Percentiles rank a stretch among this genome's conserved stretches.
Evolutionary conservation across 345 rosid genomes (phyloP).

Genomic region (Syzygium aromaticum): DNA sequence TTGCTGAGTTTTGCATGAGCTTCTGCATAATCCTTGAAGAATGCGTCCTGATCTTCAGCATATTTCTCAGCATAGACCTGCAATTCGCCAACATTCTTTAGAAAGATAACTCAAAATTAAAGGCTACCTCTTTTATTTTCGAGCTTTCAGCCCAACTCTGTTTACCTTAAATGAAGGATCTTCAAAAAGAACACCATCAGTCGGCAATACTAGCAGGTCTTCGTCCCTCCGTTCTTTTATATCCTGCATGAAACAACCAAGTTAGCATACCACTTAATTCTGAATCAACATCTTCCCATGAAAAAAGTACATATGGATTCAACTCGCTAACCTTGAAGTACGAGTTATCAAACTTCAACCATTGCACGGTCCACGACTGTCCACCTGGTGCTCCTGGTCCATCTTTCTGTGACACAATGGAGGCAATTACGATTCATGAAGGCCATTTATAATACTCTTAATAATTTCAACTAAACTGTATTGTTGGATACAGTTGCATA

Average conservation of each 20-base stretch:
- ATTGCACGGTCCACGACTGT: conserved; percentile 91
- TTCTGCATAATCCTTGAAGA: conserved; percentile 91
- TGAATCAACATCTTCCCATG: background rate
- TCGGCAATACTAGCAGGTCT: conserved; percentile 81
- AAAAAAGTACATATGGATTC: background rate
- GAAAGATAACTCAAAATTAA: background rate
- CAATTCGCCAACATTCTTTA: conserved; percentile 4
- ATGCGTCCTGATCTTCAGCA: conserved; percentile 74
- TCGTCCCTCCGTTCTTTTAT: conserved; percentile 69
- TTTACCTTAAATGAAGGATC: conserved; percentile 91
- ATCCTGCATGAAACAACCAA: conserved; percentile 32
- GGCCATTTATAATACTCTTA: background rate
- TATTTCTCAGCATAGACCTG: conserved; percentile 92
- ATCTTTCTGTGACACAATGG: conserved; percentile 49
- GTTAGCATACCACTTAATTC: background rate
- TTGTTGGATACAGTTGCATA: background rate
- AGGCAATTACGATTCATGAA: background rate
- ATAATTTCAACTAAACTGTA: background rate
- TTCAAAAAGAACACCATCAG: conserved; percentile 85
- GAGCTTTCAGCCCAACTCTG: background rate
- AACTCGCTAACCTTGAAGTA: conserved; percentile 74
- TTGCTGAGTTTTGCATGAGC: conserved; percentile 96
- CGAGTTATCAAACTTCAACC: conserved; percentile 94
- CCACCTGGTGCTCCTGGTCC: conserved; percentile 99
- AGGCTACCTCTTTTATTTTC: background rate